Base-by-base conservation (phyloP, 257 asterid genomes). In the Penstemon davidsonii region DNA sequence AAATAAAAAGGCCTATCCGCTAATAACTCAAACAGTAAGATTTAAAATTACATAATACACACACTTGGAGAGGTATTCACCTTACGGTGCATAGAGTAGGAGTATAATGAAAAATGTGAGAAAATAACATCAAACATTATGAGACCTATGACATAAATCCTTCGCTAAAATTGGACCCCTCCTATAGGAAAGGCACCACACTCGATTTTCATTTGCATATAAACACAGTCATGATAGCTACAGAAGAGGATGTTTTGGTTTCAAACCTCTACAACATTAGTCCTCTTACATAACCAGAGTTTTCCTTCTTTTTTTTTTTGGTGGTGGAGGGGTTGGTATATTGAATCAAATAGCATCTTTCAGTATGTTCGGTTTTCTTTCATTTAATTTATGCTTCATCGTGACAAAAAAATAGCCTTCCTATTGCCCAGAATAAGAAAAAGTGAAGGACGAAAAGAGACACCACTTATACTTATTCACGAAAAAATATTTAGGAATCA, bases 171-270 rank as follows among this genome's bases (percentile, higher is more conserved):
- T 55, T 18, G 55, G 63, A 37, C 58, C 71, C 42, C 44, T 45
- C n/a, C 40, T 45, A 60, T 58, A n/a, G 47, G 41, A 50, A 55
- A 60, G 61, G 52, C 46, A 40, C 54, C 54, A 47, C 18, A 51
- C 8, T 3, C n/a, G 40, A 50, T 72, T 41, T 62, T n/a, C 44
- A 63, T 33, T 55, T 8, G 19, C 57, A 45, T 46, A 10, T 38
- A 49, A 45, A 60, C 56, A 45, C 18, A 63, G 57, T 40, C 39
- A 7, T 18, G 47, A 74, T 54, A 50, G 59, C 44, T 55, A 53
- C 37, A 60, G 44, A 37, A 52, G 33, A 25, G 33, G 33, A 25
- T 25, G 33, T 25, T 25, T 25, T 25, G 33, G 33, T 25, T 25
- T 25, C 33, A 25, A 25, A 25, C 33, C 33, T 25, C 33, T 25